phyloP scores from a whole-genome alignment of 2,329 filamentous ascomycete genomes.

The Colletotrichum sp. region DNA sequence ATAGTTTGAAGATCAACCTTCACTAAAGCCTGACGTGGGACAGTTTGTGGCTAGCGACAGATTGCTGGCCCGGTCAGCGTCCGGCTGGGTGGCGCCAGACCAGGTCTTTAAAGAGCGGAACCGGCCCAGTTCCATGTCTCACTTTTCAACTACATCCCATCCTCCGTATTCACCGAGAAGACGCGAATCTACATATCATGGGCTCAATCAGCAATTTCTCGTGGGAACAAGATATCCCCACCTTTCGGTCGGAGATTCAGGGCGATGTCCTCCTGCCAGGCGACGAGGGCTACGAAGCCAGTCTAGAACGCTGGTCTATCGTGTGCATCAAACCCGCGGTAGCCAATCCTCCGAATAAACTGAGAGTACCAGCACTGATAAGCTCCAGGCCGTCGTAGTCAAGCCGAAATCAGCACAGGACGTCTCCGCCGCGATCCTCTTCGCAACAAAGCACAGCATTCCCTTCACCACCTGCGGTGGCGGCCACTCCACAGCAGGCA shows the following conservation, averaged over 20 bases:
- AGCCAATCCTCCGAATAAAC: not conserved
- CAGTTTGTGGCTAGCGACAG: not conserved
- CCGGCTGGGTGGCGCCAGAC: not conserved
- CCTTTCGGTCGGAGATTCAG: not conserved
- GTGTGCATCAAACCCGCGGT: constrained; percentile 40
- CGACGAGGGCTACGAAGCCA: constrained; percentile 36
- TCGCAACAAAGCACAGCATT: constrained; percentile 46
- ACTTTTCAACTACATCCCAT: not conserved
- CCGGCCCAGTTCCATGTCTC: fast-evolving
- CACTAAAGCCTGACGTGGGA: not conserved
- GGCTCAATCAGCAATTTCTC: not conserved
- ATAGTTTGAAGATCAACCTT: not conserved
- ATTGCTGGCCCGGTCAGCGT: not conserved
- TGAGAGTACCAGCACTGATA: not conserved
- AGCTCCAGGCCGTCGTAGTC: constrained; percentile 46
- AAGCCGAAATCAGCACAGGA: constrained; percentile 44
- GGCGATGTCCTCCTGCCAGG: constrained; percentile 36
- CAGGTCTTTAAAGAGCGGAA: fast-evolving
- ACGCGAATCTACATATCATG: not conserved
- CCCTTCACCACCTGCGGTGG: constrained; percentile 60
- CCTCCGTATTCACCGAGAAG: not conserved
- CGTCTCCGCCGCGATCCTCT: constrained; percentile 46
- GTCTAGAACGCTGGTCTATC: constrained; percentile 40
- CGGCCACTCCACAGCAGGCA: constrained; percentile 59
- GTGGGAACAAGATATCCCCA: not conserved